phyloP scores from a whole-genome alignment of 257 asterid genomes.

The Lantana camara region DNA sequence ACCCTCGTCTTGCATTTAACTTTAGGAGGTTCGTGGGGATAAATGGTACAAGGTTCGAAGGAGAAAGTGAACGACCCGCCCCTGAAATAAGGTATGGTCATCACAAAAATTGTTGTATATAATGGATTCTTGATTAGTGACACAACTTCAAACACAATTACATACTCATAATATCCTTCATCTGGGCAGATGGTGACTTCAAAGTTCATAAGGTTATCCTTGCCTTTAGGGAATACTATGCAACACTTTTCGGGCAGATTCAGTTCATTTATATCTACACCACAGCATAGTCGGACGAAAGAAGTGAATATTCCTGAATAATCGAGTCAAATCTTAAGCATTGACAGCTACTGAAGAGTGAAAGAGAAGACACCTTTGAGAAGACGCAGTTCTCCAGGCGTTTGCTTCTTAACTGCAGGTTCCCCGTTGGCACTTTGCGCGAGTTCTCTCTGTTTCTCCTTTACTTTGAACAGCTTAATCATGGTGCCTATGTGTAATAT shows the following conservation, averaged over 20 bases:
- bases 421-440: too few species aligned
- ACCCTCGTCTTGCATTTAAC: conserved; percentile 78
- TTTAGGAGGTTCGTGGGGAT: conserved; percentile 75
- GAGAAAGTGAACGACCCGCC: conserved; percentile 60
- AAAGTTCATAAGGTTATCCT: conserved; percentile 70
- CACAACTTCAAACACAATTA: conserved; percentile 6
- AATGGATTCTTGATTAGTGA: neutral
- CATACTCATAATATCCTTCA: conserved; percentile 65
- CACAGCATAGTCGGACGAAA: conserved; percentile 4
- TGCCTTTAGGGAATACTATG: conserved; percentile 64
- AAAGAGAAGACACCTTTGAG: too few species aligned
- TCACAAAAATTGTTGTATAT: neutral
- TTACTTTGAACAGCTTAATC: too few species aligned
- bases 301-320: neutral
- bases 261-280: conserved; percentile 64
- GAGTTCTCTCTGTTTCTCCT: too few species aligned
- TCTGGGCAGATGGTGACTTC: conserved; percentile 70
- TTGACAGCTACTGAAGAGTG: too few species aligned
- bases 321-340: too few species aligned
- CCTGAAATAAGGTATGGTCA: conserved; percentile 30
- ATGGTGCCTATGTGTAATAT: too few species aligned
- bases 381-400: too few species aligned
- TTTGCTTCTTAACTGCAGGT: too few species aligned
- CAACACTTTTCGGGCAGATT: conserved; percentile 59
- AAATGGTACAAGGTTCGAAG: conserved; percentile 54